phyloP scores from a whole-genome alignment of 2,329 filamentous ascomycete genomes.

The Claviceps cyperi region DNA sequence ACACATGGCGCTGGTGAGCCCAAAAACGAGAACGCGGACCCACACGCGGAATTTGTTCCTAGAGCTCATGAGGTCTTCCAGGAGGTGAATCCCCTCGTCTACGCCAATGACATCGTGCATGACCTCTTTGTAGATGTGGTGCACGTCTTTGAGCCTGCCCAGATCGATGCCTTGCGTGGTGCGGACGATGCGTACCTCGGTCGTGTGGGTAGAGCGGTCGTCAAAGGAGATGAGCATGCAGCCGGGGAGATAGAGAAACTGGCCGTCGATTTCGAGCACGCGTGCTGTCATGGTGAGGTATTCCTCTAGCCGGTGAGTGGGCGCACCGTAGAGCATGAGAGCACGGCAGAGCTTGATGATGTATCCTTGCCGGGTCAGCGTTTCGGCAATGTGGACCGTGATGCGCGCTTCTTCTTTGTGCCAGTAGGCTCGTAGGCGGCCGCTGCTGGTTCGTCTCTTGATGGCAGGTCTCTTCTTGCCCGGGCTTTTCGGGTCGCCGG shows the following conservation, averaged over 20 bases:
- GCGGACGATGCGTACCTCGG: constrained; percentile 51
- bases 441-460: constrained; percentile 22
- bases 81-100: constrained; percentile 38
- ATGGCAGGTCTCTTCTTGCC: constrained; percentile 21
- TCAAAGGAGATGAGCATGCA: constrained; percentile 91
- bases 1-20: constrained; percentile 55
- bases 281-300: constrained; percentile 77
- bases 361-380: constrained; percentile 65
- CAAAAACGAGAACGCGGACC: constrained; percentile 49
- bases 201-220: constrained; percentile 49
- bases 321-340: constrained; percentile 77
- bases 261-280: constrained; percentile 71
- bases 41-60: constrained; percentile 38
- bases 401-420: constrained; percentile 32
- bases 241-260: constrained; percentile 78
- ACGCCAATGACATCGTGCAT: constrained; percentile 45
- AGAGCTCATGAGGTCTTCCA: constrained; percentile 40
- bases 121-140: constrained; percentile 50
- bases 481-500: constrained; percentile 8
- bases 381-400: constrained; percentile 44
- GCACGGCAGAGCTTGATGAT: constrained; percentile 71
- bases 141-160: constrained; percentile 45
- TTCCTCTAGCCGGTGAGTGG: constrained; percentile 78
- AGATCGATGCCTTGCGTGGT: constrained; percentile 43
- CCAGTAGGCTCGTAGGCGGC: constrained; percentile 22